Evolutionary conservation across 495 filamentous ascomycete species (phyloP), one percentile per base, ranked within the genome.

Genomic region (Chlorociboria aeruginascens): DNA sequence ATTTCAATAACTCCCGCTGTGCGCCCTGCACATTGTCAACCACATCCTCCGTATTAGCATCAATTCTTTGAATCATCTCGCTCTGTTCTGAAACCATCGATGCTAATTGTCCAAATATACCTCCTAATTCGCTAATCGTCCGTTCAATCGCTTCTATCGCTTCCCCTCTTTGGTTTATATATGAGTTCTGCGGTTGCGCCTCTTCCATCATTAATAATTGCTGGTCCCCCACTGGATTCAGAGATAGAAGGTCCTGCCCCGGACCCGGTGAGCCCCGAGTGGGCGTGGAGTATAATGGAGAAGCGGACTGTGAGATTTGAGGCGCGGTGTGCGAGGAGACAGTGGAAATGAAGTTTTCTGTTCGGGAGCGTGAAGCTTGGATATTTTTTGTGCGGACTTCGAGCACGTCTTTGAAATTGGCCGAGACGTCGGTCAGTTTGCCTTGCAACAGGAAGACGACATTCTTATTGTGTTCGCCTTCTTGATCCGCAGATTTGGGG

Each of bases 321-420:
- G 67, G 66, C 3, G 63, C 54, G 2, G 70, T 62, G 41, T 90
- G 87, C 35, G 83, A 78, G 3, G 83, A 85, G 35, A 93, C 87
- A 10, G 85, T 87, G 2, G 85, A 89, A 17, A 97, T 85, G 52
- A 98, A 98, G 59, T 96, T 92, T 63, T 98, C 93, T 42, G 92
- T 96, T 48, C 92, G 70, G 36, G 86, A 82, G 32, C 87, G 76
- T 38, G 86, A 90, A 10, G 93, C 93, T 64, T 96, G 93, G 43
- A 97, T 95, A 64, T 98, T 98, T 70, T 96, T 95, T 39, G 92
- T 98, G 30, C 92, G 81, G 17, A 95, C 87, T 61, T 98, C 92
- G 10, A 97, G 73, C 0, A 97, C 90, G 54, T 96, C 90, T 64
- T 97, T 96, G 76, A 98, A 97, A 61, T 86, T 95, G 39, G 82